Evolutionary conservation across 352 stramenopile genomes (phyloP).

Genomic region (Globisporangium uncinulatum): DNA sequence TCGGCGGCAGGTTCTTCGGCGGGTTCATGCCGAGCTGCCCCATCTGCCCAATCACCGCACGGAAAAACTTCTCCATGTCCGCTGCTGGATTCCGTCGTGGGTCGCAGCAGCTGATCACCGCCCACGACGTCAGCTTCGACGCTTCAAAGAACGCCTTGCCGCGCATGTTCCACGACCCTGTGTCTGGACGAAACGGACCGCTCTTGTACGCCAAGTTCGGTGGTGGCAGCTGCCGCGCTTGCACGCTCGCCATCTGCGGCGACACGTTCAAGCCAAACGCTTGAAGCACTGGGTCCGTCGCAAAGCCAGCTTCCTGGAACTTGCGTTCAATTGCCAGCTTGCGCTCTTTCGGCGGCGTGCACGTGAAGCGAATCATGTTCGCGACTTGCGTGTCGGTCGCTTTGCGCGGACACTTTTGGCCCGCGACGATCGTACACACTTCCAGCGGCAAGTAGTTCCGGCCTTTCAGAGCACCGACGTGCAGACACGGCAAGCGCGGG

Average conservation of each 20-base stretch:
- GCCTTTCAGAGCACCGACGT: slow-evolving; percentile 68
- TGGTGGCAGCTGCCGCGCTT: slow-evolving; percentile 36
- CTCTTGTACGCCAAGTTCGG: slow-evolving; percentile 52
- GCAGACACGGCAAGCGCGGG: slow-evolving; percentile 68
- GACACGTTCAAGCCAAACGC: slow-evolving; percentile 55
- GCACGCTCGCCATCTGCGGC: slow-evolving; percentile 44
- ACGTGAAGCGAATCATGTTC: slow-evolving; percentile 78
- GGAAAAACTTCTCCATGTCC: slow-evolving; percentile 51
- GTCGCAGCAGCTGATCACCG: slow-evolving; percentile 52
- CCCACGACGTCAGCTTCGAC: slow-evolving; percentile 35
- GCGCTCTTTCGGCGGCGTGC: slow-evolving; percentile 44
- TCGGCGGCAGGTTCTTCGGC: slow-evolving; percentile 25
- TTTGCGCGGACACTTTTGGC: slow-evolving; percentile 76
- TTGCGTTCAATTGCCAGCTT: slow-evolving; percentile 57
- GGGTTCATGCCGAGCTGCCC: slow-evolving; percentile 44
- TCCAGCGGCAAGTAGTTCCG: slow-evolving; percentile 83
- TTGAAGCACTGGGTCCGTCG: slow-evolving; percentile 37
- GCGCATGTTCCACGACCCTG: slow-evolving; percentile 71
- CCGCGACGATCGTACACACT: slow-evolving; percentile 62
- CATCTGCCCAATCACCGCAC: slow-evolving; percentile 43
- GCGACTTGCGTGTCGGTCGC: slow-evolving; percentile 71
- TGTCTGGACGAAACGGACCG: slow-evolving; percentile 33
- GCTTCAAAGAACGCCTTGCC: slow-evolving; percentile 46
- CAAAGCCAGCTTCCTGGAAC: slow-evolving; percentile 52
- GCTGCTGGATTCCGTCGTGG: slow-evolving; percentile 20